Conservation (phyloP, 495 filamentous ascomycete species). For the Parmelia sp. region DNA sequence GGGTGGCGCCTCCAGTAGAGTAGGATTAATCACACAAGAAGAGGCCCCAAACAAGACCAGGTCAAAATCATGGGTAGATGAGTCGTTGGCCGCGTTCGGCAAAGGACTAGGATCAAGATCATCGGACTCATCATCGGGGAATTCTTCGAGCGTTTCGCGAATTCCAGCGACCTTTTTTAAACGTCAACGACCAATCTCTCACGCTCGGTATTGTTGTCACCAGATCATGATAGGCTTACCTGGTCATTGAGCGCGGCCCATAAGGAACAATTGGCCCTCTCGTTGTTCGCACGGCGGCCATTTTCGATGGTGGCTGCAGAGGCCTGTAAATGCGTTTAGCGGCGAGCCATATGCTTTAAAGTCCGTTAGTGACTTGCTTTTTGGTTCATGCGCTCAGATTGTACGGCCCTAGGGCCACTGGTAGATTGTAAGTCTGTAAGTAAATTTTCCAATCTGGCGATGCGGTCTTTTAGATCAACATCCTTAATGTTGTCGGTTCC, state of each 20-base stretch:
- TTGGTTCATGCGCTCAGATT: neutral
- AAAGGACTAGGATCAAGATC: neutral
- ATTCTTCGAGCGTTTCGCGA: conserved; percentile 14
- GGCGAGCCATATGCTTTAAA: neutral
- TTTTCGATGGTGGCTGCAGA: neutral
- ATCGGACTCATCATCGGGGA: conserved; percentile 1
- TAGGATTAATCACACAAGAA: conserved; percentile 4
- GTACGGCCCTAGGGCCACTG: neutral
- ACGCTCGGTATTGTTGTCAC: neutral
- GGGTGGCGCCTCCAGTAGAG: neutral
- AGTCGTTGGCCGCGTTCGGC: neutral
- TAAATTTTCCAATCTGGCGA: conserved; percentile 11
- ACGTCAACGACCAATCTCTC: neutral
- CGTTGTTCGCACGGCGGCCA: neutral
- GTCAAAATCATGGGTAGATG: conserved; percentile 4
- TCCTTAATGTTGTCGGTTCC: neutral
- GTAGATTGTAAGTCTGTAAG: neutral
- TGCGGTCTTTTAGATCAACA: conserved; percentile 5
- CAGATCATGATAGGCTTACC: neutral
- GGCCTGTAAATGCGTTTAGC: neutral
- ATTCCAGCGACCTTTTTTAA: conserved; percentile 6
- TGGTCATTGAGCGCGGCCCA: neutral
- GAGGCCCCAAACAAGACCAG: conserved; percentile 8
- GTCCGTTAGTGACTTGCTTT: neutral
- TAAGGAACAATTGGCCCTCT: neutral